These are phyloP conservation scores for Piedraia hortae DNA, from an alignment of 2,329 filamentous ascomycete genomes.

Conservation along the genomic window DNA sequence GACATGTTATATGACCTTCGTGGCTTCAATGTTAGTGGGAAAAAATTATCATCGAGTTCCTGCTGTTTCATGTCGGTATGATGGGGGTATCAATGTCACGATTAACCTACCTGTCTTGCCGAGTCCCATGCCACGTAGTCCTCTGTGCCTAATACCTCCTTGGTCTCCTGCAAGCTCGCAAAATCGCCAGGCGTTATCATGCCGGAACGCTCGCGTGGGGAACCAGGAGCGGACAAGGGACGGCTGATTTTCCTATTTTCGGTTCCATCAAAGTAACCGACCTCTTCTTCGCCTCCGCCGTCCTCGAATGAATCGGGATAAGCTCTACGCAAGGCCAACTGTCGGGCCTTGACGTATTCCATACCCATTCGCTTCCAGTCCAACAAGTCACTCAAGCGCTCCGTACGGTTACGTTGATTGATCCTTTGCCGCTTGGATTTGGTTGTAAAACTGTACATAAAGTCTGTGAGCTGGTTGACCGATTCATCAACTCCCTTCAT, in stretches of 20 bases:
- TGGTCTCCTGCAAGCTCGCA: conserved; percentile 79
- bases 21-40: conserved; percentile 38
- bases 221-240: conserved; percentile 80
- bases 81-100: neutral
- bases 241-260: conserved; percentile 76
- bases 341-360: conserved; percentile 94
- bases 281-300: conserved; percentile 44
- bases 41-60: conserved; percentile 53
- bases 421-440: conserved; percentile 93
- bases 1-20: too few species aligned
- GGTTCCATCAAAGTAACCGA: conserved; percentile 71
- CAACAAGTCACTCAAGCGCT: conserved; percentile 75
- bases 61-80: conserved; percentile 20
- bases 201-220: conserved; percentile 64
- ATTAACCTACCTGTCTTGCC: conserved; percentile 42
- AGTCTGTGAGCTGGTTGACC: conserved; percentile 74
- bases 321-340: conserved; percentile 68
- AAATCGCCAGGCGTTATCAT: conserved; percentile 99
- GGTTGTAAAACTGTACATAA: conserved; percentile 78
- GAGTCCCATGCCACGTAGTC: conserved; percentile 97
- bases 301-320: conserved; percentile 65
- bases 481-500: conserved; percentile 92
- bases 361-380: conserved; percentile 99
- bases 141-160: conserved; percentile 78
- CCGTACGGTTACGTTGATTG: conserved; percentile 92